Percentiles rank a stretch among this genome's conserved stretches.
These are phyloP conservation scores for Fusarium penzigii DNA, from an alignment of 2,329 filamentous ascomycete genomes.

Conservation along the genomic window DNA sequence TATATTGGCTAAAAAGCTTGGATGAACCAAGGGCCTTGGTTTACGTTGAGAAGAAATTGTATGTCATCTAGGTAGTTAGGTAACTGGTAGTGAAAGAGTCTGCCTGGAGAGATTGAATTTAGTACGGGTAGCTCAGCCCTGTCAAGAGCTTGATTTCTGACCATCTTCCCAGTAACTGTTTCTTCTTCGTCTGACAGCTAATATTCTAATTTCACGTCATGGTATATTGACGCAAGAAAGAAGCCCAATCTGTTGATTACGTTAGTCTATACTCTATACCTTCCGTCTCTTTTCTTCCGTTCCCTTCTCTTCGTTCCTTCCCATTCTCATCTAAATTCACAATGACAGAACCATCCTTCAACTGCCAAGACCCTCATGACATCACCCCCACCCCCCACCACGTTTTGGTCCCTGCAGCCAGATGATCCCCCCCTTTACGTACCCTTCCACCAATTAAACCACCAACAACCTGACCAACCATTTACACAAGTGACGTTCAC, in stretches of 20 bases:
- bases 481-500: conserved; percentile 22
- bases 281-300: too few relatives aligned
- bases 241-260: too few relatives aligned
- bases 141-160: too few relatives aligned
- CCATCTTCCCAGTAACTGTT: too few relatives aligned
- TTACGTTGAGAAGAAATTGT: background rate
- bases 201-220: too few relatives aligned
- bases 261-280: too few relatives aligned
- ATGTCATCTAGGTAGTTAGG: background rate
- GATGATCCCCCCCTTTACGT: background rate
- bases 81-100: background rate
- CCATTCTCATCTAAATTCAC: background rate
- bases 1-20: background rate
- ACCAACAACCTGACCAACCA: conserved; percentile 8
- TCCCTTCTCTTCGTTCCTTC: too few relatives aligned
- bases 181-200: too few relatives aligned
- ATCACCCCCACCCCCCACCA: conserved; percentile 20
- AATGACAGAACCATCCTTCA: background rate
- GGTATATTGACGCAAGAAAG: too few relatives aligned
- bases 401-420: conserved; percentile 22
- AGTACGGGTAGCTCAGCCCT: too few relatives aligned
- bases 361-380: conserved; percentile 18
- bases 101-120: background rate
- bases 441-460: conserved; percentile 10
- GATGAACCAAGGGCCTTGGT: background rate